Percentiles rank a stretch among this genome's conserved stretches.
Evolutionary conservation across 495 filamentous ascomycete species (phyloP).

Genomic region (Xylaria nigripes): DNA sequence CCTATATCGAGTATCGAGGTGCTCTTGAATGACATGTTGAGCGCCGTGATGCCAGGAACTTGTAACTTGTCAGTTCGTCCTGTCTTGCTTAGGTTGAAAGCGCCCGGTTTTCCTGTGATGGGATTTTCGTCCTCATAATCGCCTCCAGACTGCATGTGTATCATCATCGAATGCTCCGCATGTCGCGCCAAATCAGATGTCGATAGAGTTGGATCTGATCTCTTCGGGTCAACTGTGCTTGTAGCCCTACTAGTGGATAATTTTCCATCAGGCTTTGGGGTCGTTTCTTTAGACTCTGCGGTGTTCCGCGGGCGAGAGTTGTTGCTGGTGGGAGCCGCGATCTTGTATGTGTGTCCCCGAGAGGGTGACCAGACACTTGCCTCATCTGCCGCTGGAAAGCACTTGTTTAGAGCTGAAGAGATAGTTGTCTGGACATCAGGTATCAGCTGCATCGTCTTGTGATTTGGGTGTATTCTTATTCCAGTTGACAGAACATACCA

Average conservation of each 20-base stretch:
- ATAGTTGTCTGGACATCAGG: conserved; percentile 35
- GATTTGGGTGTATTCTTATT: conserved; percentile 1
- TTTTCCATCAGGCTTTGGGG: conserved; percentile 49
- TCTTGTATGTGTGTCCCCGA: conserved; percentile 61
- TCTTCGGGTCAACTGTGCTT: background rate
- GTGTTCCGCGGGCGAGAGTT: conserved; percentile 24
- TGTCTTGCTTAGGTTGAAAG: conserved; percentile 67
- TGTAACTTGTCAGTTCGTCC: conserved; percentile 40
- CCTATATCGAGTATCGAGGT: conserved; percentile 20
- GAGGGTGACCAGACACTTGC: conserved; percentile 67
- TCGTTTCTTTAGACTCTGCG: conserved; percentile 45
- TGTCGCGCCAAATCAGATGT: conserved; percentile 35
- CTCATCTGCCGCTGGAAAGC: conserved; percentile 46
- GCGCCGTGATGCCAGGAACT: conserved; percentile 16
- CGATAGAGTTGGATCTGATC: conserved; percentile 25
- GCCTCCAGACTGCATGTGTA: conserved; percentile 56
- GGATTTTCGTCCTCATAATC: conserved; percentile 93
- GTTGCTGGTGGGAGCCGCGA: conserved; percentile 30
- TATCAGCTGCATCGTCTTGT: conserved; percentile 7
- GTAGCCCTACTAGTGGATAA: conserved; percentile 24
- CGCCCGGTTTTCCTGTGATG: conserved; percentile 74
- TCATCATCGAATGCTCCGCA: conserved; percentile 57
- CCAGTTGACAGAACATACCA: conserved; percentile 41
- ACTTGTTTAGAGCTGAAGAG: conserved; percentile 59
- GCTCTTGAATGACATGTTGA: conserved; percentile 34